phyloP scores from a whole-genome alignment of 2,329 filamentous ascomycete genomes.

The Colletotrichum sp. region DNA sequence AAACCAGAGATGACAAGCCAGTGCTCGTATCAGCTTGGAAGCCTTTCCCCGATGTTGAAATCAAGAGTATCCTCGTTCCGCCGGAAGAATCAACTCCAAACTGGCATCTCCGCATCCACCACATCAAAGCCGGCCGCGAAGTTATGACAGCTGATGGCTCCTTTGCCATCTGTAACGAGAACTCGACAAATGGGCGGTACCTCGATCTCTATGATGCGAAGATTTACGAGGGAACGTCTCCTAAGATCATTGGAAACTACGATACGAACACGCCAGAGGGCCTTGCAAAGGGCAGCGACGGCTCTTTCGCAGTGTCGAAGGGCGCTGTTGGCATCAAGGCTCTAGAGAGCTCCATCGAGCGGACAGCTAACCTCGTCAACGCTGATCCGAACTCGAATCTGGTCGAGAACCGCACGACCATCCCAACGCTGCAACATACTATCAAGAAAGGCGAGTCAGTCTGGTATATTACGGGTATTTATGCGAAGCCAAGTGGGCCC shows the following conservation, averaged over 20 bases:
- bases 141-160: conserved; percentile 76
- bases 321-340: conserved; percentile 63
- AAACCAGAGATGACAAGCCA: conserved; percentile 57
- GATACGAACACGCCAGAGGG: conserved; percentile 59
- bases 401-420: conserved; percentile 72
- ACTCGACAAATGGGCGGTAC: conserved; percentile 51
- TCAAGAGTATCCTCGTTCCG: conserved; percentile 70
- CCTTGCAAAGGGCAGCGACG: conserved; percentile 53
- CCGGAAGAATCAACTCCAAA: conserved; percentile 62
- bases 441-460: conserved; percentile 60
- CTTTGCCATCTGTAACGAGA: conserved; percentile 70
- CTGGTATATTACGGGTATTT: conserved; percentile 76
- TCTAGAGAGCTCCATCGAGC: conserved; percentile 51
- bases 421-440: conserved; percentile 71
- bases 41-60: conserved; percentile 71
- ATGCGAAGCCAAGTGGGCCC: conserved; percentile 66
- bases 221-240: conserved; percentile 54
- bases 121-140: conserved; percentile 62
- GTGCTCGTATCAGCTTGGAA: conserved; percentile 74
- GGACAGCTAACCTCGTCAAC: conserved; percentile 70
- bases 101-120: conserved; percentile 74
- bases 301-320: conserved; percentile 62
- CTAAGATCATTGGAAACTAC: conserved; percentile 65
- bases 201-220: conserved; percentile 49
- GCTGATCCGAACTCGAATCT: conserved; percentile 83